Conservation (phyloP, 2,329 filamentous ascomycete genomes). For the Septoria petroselini region DNA sequence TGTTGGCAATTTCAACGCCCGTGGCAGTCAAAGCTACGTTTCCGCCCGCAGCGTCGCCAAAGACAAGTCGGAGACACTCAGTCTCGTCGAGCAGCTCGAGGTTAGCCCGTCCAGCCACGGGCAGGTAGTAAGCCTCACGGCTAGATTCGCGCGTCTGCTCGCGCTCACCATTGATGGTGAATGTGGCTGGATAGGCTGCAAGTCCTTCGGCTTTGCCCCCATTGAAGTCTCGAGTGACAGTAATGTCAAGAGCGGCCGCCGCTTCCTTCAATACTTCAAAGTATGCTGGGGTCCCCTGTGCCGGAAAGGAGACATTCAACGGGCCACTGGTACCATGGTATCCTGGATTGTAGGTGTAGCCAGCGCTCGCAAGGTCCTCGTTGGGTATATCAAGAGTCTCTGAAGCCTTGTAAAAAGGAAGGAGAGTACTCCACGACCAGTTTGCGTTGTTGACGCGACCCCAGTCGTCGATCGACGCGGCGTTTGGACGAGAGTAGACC, state of each 20-base stretch:
- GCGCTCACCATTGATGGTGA: conserved; percentile 40
- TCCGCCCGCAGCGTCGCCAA: conserved; percentile 40
- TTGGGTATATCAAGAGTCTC: conserved; percentile 9
- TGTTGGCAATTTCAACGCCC: conserved; percentile 43
- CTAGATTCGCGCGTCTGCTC: conserved; percentile 46
- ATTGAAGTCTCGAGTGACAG: conserved; percentile 45
- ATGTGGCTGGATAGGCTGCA: conserved; percentile 39
- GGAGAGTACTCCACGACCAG: conserved; percentile 20
- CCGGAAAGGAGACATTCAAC: conserved; percentile 20
- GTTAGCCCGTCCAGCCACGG: conserved; percentile 42
- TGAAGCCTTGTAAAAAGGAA: conserved; percentile 18
- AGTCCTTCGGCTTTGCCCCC: conserved; percentile 46
- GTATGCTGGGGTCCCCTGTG: conserved; percentile 8
- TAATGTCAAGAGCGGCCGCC: conserved; percentile 37
- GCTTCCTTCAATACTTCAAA: conserved; percentile 39
- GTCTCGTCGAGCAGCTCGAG: conserved; percentile 45
- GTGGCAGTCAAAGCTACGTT: conserved; percentile 59
- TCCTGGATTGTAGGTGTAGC: conserved; percentile 11
- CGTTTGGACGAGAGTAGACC: conserved; percentile 20
- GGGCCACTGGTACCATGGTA: conserved; percentile 20
- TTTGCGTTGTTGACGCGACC: conserved; percentile 14
- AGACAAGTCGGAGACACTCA: conserved; percentile 36
- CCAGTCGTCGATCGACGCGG: conserved; percentile 19
- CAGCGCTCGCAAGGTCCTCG: conserved; percentile 4
- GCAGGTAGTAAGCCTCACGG: conserved; percentile 49